These are phyloP conservation scores for Phytopythium aichiense DNA, from an alignment of 352 stramenopile genomes.

Conservation along the genomic window DNA sequence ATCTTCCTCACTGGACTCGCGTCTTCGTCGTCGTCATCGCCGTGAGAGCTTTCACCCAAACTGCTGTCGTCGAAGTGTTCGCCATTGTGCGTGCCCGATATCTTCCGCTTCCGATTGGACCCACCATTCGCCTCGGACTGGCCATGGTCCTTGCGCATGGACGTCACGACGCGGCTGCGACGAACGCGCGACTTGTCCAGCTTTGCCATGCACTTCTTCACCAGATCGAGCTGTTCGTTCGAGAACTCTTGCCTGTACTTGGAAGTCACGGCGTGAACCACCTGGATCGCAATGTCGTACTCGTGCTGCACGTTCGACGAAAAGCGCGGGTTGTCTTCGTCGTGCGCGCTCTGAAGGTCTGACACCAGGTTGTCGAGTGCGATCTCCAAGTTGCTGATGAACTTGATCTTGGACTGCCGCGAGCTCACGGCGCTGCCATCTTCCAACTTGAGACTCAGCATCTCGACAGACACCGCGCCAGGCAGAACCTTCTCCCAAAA, in stretches of 20 bases:
- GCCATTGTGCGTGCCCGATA: neutral
- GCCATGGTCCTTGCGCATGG: neutral
- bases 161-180: constrained; percentile 45
- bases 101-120: constrained; percentile 15
- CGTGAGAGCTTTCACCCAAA: constrained; percentile 20
- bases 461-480: constrained; percentile 80
- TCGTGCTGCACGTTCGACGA: constrained; percentile 71
- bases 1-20: constrained; percentile 27
- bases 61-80: constrained; percentile 29
- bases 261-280: constrained; percentile 67
- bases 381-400: constrained; percentile 86
- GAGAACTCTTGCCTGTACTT: constrained; percentile 84
- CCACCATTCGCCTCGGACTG: neutral
- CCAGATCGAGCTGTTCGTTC: constrained; percentile 74
- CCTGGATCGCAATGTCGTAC: constrained; percentile 84
- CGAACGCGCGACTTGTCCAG: constrained; percentile 82
- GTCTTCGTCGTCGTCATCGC: constrained; percentile 30
- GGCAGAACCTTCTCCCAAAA: constrained; percentile 95
- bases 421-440: constrained; percentile 78
- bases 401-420: constrained; percentile 84
- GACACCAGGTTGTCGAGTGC: constrained; percentile 61
- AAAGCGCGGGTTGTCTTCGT: constrained; percentile 37
- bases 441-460: constrained; percentile 85
- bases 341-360: constrained; percentile 52
- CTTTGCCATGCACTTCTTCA: constrained; percentile 66